Conservation (phyloP, 306 rosid species). For the Luffa aegyptiaca region DNA sequence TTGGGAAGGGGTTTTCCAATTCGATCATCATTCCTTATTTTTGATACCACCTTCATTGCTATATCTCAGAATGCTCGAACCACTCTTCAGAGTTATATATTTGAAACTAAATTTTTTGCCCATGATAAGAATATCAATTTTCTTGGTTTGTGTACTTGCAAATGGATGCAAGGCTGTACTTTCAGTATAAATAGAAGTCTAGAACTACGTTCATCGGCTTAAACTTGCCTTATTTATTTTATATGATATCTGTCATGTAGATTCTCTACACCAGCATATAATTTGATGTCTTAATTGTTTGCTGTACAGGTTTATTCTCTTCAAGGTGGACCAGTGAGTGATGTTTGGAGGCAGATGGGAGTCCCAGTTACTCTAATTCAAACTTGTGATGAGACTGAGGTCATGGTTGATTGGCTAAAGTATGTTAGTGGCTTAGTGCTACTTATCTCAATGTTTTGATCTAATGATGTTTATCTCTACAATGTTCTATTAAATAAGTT, state of each 20-base stretch:
- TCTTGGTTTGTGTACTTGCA: background rate
- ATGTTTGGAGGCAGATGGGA: conserved; percentile 58
- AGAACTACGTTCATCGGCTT: background rate
- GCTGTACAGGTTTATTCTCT: conserved; percentile 70
- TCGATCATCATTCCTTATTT: background rate
- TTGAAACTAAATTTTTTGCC: background rate
- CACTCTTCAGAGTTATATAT: background rate
- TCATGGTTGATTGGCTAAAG: conserved; percentile 80
- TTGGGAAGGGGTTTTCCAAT: background rate
- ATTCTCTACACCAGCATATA: background rate
- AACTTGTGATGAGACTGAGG: conserved; percentile 39
- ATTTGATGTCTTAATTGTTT: background rate
- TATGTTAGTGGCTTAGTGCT: conserved; percentile 27
- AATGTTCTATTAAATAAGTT: background rate
- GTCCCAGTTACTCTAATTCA: conserved; percentile 45
- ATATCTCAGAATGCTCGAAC: background rate
- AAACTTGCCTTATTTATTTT: background rate
- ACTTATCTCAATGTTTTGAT: background rate
- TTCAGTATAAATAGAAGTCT: background rate
- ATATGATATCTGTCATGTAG: background rate
- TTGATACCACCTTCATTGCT: background rate
- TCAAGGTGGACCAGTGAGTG: conserved; percentile 62
- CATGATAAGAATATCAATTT: background rate
- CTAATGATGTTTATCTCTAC: background rate
- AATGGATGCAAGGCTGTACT: background rate